These are phyloP conservation scores for Leptographium lundbergii DNA, from an alignment of 2,329 filamentous ascomycete species.

Conservation along the genomic window DNA sequence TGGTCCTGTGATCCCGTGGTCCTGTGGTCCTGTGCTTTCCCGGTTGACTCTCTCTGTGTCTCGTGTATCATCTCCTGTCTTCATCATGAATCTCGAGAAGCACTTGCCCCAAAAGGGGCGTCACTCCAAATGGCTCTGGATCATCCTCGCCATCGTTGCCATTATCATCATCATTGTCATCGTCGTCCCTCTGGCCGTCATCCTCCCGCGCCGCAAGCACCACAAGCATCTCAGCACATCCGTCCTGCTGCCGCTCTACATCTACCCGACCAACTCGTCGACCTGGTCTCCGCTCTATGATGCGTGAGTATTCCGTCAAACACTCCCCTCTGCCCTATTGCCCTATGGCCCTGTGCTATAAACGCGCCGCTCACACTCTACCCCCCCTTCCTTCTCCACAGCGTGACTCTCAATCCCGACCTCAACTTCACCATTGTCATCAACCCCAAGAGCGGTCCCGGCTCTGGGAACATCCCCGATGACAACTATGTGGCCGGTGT, in stretches of 20 bases:
- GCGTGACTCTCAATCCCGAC: neutral
- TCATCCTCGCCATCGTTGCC: neutral
- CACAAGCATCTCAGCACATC: neutral
- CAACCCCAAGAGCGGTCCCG: slow-evolving; percentile 9
- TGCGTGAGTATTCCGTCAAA: slow-evolving; percentile 1
- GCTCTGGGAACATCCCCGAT: neutral
- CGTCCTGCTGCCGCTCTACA: slow-evolving; percentile 8
- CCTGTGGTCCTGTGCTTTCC: neutral
- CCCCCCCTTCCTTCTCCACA: neutral
- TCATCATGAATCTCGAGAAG: slow-evolving; percentile 4
- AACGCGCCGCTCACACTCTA: neutral
- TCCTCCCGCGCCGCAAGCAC: neutral
- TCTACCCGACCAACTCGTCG: slow-evolving; percentile 6
- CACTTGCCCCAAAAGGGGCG: slow-evolving; percentile 1
- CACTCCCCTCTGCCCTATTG: neutral
- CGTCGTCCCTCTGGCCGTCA: slow-evolving; percentile 2
- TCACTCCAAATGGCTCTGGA: neutral
- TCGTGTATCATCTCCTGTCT: neutral
- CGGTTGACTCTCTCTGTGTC: neutral
- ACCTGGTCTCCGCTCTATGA: slow-evolving; percentile 6
- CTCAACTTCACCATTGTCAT: slow-evolving; percentile 9
- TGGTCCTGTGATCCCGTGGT: too few relatives aligned
- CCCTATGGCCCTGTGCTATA: neutral
- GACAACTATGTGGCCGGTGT: neutral
- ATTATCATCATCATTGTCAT: slow-evolving; percentile 2